phyloP scores from a whole-genome alignment of 164 flowering plant species.

The Liquidambar formosana region DNA sequence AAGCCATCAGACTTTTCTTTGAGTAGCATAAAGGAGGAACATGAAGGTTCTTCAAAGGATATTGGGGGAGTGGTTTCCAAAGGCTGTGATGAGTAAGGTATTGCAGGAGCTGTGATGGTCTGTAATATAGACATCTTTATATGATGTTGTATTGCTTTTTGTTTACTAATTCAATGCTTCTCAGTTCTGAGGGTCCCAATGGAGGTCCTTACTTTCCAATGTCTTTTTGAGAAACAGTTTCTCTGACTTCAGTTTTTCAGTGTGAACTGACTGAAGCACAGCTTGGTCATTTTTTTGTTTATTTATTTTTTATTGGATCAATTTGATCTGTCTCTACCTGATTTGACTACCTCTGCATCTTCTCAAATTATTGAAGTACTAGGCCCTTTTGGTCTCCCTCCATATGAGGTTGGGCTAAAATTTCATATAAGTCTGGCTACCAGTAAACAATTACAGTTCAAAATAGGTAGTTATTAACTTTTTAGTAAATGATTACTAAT shows the following conservation, averaged over 20 bases:
- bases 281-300: neutral
- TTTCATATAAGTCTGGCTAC: too few species aligned
- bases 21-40: neutral
- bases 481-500: too few species aligned
- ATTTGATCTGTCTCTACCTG: constrained; percentile 13
- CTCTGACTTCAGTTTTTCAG: constrained; percentile 13
- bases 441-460: too few species aligned
- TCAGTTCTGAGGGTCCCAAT: neutral
- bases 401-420: too few species aligned
- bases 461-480: too few species aligned
- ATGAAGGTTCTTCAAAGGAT: neutral
- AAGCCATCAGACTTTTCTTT: constrained; percentile 15
- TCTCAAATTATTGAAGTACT: constrained; percentile 15
- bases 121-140: neutral
- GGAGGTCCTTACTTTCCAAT: neutral
- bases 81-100: neutral
- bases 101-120: neutral
- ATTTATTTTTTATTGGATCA: neutral
- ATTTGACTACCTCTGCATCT: constrained; percentile 11
- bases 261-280: constrained; percentile 19
- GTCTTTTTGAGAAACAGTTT: constrained; percentile 1
- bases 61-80: neutral
- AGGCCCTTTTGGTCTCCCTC: neutral
- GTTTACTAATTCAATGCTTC: constrained; percentile 3
- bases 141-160: neutral